Evolutionary conservation across 2,329 filamentous ascomycete species (phyloP).

Genomic region (Pseudogymnoascus sp.): DNA sequence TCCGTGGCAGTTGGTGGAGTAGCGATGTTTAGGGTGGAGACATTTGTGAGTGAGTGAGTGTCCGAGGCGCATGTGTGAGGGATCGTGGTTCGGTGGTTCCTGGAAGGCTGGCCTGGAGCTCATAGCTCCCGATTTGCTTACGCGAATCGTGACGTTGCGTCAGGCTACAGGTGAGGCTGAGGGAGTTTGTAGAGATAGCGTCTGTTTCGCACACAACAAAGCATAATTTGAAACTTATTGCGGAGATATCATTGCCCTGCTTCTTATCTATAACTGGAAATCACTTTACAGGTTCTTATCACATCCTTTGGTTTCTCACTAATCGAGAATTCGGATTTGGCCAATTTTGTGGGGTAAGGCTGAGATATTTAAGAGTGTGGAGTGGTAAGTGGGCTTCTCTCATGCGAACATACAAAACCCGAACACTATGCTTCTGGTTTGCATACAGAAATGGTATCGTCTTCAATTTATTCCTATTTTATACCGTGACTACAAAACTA

Average conservation of each 20-base stretch:
- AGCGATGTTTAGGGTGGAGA: not conserved
- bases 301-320: not conserved
- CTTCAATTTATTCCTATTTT: not conserved
- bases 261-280: not conserved
- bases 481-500: not conserved
- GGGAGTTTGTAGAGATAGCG: not conserved
- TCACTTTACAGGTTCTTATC: not conserved
- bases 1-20: not conserved
- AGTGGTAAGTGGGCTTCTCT: not conserved
- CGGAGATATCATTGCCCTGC: not conserved
- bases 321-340: not conserved
- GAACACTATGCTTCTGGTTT: not conserved
- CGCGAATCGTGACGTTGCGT: slow-evolving; percentile 5
- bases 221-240: not conserved
- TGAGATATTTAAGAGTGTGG: not conserved
- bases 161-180: not conserved
- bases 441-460: not conserved
- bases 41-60: not conserved
- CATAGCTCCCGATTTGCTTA: slow-evolving; percentile 5
- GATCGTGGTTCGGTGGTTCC: not conserved
- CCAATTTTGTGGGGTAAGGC: slow-evolving; percentile 2
- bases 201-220: not conserved
- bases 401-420: not conserved
- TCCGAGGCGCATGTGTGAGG: not conserved
- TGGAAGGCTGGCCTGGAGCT: not conserved